Conservation (phyloP, 345 rosid species). For the Citrus reticulata region DNA sequence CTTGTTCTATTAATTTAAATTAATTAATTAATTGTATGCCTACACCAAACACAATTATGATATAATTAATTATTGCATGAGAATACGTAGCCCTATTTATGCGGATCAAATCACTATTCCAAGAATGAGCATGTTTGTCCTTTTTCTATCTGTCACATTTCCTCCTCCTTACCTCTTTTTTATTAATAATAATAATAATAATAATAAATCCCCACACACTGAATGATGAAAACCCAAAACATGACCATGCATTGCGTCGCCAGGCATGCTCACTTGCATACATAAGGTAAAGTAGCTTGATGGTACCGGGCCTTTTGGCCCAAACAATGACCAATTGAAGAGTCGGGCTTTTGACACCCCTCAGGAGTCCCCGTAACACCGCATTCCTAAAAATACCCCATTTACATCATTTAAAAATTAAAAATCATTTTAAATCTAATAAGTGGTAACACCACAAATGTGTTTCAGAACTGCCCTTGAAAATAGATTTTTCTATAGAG, state of each 20-base stretch:
- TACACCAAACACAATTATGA: neutral
- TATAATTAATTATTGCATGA: slow-evolving; percentile 10
- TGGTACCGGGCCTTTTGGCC: neutral
- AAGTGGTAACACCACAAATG: too few relatives aligned
- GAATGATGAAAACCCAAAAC: neutral
- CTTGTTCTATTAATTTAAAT: slow-evolving; percentile 10
- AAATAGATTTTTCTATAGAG: too few relatives aligned
- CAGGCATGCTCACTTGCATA: neutral
- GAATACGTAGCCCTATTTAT: slow-evolving; percentile 22
- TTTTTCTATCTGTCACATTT: slow-evolving; percentile 5
- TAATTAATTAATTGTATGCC: neutral
- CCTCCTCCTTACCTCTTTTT: neutral
- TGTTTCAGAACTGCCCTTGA: too few relatives aligned
- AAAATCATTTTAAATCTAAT: too few relatives aligned
- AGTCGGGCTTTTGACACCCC: too few relatives aligned
- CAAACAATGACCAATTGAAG: neutral
- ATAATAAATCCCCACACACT: neutral
- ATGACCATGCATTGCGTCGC: neutral
- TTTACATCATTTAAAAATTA: too few relatives aligned
- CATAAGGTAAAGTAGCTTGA: neutral
- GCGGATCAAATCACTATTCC: slow-evolving; percentile 33
- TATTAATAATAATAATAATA: neutral
- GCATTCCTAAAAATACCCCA: too few relatives aligned
- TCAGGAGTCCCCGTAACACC: too few relatives aligned
- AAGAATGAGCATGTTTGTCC: slow-evolving; percentile 46